These are phyloP conservation scores for Dendrobium catenatum DNA, from an alignment of 106 monocot genomes.

Conservation along the genomic window DNA sequence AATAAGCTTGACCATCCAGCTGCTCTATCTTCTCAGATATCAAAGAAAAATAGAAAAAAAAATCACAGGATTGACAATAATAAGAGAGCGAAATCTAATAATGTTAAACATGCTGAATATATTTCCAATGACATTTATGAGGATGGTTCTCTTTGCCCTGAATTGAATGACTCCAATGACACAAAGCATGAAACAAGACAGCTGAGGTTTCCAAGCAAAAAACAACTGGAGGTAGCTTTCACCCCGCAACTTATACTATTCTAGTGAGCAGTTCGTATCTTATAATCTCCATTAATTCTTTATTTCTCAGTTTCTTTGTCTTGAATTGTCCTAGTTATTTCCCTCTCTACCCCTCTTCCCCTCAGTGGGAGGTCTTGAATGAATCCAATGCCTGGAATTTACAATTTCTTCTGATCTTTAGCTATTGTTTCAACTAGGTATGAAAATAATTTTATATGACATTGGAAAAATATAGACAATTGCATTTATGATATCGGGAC, in stretches of 20 bases:
- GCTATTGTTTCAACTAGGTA: neutral
- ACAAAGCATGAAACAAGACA: slow-evolving; percentile 33
- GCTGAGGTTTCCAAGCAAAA: slow-evolving; percentile 18
- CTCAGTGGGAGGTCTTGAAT: neutral
- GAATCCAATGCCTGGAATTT: neutral
- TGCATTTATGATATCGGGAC: neutral
- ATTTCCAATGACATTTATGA: slow-evolving; percentile 19
- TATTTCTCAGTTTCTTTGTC: neutral
- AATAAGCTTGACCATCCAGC: slow-evolving; percentile 21
- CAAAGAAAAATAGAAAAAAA: slow-evolving; percentile 41
- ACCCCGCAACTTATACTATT: neutral
- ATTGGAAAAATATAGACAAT: neutral
- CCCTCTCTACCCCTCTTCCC: neutral
- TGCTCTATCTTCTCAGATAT: slow-evolving; percentile 23
- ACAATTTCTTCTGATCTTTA: neutral
- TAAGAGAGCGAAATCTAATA: slow-evolving; percentile 31
- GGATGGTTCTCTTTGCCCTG: slow-evolving; percentile 27
- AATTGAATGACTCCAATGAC: slow-evolving; percentile 20
- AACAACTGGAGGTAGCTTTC: slow-evolving; percentile 39
- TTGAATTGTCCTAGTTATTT: neutral
- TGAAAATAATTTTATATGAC: neutral
- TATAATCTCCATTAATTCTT: neutral
- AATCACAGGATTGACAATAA: slow-evolving; percentile 18
- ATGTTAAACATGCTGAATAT: slow-evolving; percentile 25
- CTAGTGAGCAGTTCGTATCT: neutral